These are phyloP conservation scores for Achaetomium macrosporum DNA, from an alignment of 2,329 filamentous ascomycete species.

Conservation along the genomic window DNA sequence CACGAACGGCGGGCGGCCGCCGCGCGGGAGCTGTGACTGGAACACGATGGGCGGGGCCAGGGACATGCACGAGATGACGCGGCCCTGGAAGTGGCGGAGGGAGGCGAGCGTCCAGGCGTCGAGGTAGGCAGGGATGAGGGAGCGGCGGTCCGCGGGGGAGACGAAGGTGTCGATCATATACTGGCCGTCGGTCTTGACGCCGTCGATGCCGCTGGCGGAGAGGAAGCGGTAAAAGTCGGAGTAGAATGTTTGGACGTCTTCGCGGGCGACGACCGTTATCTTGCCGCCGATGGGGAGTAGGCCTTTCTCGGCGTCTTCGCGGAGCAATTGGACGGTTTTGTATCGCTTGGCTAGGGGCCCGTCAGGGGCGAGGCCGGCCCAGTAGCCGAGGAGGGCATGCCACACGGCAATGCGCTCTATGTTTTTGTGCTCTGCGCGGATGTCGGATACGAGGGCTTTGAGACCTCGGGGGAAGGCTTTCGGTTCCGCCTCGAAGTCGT, in stretches of 20 bases:
- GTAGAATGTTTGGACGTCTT: slow-evolving; percentile 73
- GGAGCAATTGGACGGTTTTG: slow-evolving; percentile 59
- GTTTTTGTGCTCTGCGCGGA: slow-evolving; percentile 63
- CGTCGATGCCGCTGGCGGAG: slow-evolving; percentile 65
- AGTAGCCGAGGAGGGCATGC: slow-evolving; percentile 85
- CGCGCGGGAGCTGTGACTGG: slow-evolving; percentile 66
- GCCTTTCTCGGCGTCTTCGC: slow-evolving; percentile 41
- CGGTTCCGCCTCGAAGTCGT: slow-evolving; percentile 78
- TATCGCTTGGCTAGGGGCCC: slow-evolving; percentile 73
- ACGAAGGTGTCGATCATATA: slow-evolving; percentile 77
- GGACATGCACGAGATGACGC: slow-evolving; percentile 91
- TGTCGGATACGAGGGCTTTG: slow-evolving; percentile 60
- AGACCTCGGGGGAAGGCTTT: slow-evolving; percentile 75
- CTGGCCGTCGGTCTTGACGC: slow-evolving; percentile 89
- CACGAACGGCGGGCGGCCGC: slow-evolving; percentile 65
- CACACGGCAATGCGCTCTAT: slow-evolving; percentile 86
- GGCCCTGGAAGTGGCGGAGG: slow-evolving; percentile 69
- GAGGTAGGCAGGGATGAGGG: slow-evolving; percentile 69
- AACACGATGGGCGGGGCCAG: slow-evolving; percentile 83
- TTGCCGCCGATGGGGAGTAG: slow-evolving; percentile 52
- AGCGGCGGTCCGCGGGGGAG: slow-evolving; percentile 61
- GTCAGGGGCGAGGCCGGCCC: slow-evolving; percentile 76
- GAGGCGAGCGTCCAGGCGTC: slow-evolving; percentile 79
- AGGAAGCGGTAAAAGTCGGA: slow-evolving; percentile 89
- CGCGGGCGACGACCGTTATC: slow-evolving; percentile 66